phyloP scores from a whole-genome alignment of 2,329 filamentous ascomycete species.

The Sclerotinia trifoliorum region DNA sequence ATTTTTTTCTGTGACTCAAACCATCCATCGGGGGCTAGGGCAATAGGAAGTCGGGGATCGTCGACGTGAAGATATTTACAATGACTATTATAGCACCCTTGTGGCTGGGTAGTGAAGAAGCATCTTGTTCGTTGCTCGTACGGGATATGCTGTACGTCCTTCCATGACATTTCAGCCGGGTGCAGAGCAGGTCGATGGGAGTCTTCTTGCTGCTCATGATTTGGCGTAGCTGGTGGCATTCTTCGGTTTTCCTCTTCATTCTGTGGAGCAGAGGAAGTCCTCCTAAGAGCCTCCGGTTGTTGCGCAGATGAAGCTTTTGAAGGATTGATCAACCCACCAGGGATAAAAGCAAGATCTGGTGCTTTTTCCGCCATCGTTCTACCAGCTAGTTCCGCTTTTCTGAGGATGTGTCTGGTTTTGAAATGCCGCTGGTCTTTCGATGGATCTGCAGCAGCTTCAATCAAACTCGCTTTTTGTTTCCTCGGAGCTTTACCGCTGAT shows the following conservation, averaged over 20 bases:
- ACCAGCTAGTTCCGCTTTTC: conserved; percentile 45
- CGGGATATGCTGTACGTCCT: conserved; percentile 11
- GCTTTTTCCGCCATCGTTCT: conserved; percentile 48
- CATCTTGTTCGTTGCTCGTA: conserved; percentile 12
- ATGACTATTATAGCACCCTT: neutral
- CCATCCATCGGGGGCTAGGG: neutral
- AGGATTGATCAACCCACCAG: conserved; percentile 33
- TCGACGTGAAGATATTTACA: conserved; percentile 5
- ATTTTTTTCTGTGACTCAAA: conserved; percentile 7
- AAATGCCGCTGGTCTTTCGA: conserved; percentile 46
- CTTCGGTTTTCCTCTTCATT: neutral
- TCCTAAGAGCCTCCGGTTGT: conserved; percentile 26
- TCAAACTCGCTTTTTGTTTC: conserved; percentile 27
- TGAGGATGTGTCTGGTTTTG: conserved; percentile 41
- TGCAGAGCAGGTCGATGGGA: conserved; percentile 12
- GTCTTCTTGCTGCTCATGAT: conserved; percentile 1
- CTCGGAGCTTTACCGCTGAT: conserved; percentile 18
- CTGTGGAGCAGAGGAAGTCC: conserved; percentile 4
- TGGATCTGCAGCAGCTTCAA: conserved; percentile 42
- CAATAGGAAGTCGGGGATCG: neutral
- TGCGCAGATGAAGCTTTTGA: conserved; percentile 25
- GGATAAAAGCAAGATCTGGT: conserved; percentile 40
- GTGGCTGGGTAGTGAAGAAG: neutral
- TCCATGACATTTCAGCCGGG: conserved; percentile 10
- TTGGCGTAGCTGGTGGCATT: neutral